Base-by-base conservation (phyloP, 805 yeast species). In the Torulaspora gathmanii region DNA sequence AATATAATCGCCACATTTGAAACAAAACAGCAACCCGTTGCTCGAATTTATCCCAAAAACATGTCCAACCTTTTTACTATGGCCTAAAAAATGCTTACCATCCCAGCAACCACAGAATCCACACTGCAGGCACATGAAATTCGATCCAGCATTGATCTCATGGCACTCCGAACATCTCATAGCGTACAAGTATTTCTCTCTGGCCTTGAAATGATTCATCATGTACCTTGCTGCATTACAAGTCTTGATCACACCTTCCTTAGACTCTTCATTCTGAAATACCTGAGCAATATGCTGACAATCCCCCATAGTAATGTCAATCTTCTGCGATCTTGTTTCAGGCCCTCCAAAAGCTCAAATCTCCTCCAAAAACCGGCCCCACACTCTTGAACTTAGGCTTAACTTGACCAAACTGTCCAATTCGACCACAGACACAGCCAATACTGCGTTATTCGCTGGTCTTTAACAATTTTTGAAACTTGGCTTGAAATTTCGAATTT, bases 11-110 rank as follows among this genome's bases (percentile, higher is more conserved):
- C 77, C 75, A 65, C 98, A 91, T 61, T 74, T 78, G 64, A 85
- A 84, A 63, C 98, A 91, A 58, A 78, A 83, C 35, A 90, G 64
- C 37, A 82, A 72, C 1, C 90, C 90, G 40, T 79, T 74, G 15
- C 70, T 69, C 2, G 88, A 71, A 62, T 84, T 89, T 30, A 87
- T 82, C 17, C 83, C 87, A 61, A 80, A 73, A 2, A 71, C 61
- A 64, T 81, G 87, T 17, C 77, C 76, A 2, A 65, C 59, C 12
- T 58, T 52, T 50, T 70, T 69, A 13, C 78, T 74, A 60, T 79
- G 84, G 6, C 50, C 51, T 22, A 64, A 56, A 34, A 77, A 75
- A 58, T 78, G 82, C 4, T 66, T 57, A 31, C 68, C 61, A 37
- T 71, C 69, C 69, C 77, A 73, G 59, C 95, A 86, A 1, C 91